Percentiles rank a stretch among this genome's conserved stretches.
Conservation (phyloP, 345 rosid genomes). For the Arabidopsis arenosa region DNA sequence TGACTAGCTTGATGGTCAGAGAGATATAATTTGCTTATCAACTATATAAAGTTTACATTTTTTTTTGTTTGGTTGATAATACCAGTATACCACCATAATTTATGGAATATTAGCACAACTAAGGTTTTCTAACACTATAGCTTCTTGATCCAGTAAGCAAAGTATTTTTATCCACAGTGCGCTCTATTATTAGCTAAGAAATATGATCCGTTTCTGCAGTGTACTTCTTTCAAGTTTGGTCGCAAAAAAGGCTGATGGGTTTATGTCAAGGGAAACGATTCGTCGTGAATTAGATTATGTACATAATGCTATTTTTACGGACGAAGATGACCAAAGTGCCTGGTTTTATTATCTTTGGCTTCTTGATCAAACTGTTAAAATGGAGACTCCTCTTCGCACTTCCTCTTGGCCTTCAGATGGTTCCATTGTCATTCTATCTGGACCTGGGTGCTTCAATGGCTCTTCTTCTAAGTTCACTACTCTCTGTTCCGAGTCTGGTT, state of each 20-base stretch:
- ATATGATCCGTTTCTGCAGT: background rate
- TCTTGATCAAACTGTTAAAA: background rate
- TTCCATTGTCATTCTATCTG: slow-evolving; percentile 1
- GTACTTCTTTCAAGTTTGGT: background rate
- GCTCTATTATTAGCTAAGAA: too few relatives aligned
- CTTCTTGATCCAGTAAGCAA: too few relatives aligned
- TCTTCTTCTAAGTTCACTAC: slow-evolving; percentile 1
- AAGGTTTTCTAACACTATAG: too few relatives aligned
- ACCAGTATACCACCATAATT: too few relatives aligned
- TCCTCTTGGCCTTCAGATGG: slow-evolving; percentile 4
- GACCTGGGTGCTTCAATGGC: background rate
- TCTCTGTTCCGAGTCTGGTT: slow-evolving; percentile 3
- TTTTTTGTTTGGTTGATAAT: too few relatives aligned
- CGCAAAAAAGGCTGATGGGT: background rate
- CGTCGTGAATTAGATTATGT: background rate
- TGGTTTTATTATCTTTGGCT: slow-evolving; percentile 3
- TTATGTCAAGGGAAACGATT: slow-evolving; percentile 2
- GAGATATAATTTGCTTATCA: too few relatives aligned
- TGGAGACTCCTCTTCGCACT: slow-evolving; percentile 1
- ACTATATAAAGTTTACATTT: too few relatives aligned
- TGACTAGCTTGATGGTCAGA: background rate
- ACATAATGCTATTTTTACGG: background rate
- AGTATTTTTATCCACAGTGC: too few relatives aligned
- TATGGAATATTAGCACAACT: too few relatives aligned
- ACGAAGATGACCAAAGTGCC: background rate